Evolutionary conservation across 2,329 filamentous ascomycete species (phyloP).

Genomic region (Tolypocladium ovalisporum): DNA sequence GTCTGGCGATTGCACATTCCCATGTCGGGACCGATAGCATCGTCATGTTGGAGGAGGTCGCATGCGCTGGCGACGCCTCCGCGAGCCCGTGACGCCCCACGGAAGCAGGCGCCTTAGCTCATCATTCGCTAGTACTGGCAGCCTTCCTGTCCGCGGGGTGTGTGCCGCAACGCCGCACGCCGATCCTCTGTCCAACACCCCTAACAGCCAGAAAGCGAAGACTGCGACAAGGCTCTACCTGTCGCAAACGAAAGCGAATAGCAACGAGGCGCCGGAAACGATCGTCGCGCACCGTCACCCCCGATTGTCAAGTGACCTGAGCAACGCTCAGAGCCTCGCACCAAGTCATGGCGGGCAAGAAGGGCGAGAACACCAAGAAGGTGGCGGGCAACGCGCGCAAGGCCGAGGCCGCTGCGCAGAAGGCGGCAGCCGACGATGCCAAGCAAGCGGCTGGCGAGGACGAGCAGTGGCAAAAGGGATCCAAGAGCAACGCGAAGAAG

Average conservation of each 20-base stretch:
- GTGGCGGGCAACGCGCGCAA: slow-evolving; percentile 83
- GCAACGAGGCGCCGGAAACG: background rate
- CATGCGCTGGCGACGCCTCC: background rate
- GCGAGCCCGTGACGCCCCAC: background rate
- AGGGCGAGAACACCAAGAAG: slow-evolving; percentile 81
- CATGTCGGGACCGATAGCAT: background rate
- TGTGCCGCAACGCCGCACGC: background rate
- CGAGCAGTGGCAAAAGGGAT: slow-evolving; percentile 71
- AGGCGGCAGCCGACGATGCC: slow-evolving; percentile 59
- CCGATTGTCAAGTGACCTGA: background rate
- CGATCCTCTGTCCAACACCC: background rate
- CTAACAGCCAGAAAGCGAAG: background rate
- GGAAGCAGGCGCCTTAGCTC: background rate
- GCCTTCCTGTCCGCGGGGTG: background rate
- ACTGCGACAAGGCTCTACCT: background rate
- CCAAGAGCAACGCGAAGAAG: slow-evolving; percentile 83
- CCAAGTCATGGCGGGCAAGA: slow-evolving; percentile 57
- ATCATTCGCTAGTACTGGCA: background rate
- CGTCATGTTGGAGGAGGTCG: background rate
- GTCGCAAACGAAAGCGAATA: background rate
- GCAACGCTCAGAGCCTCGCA: background rate
- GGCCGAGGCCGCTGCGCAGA: slow-evolving; percentile 73
- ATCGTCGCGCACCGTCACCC: background rate
- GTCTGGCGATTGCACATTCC: background rate
- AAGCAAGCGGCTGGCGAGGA: slow-evolving; percentile 59